Base-by-base conservation (phyloP, 2,329 filamentous ascomycete genomes). In the Colletotrichum theobromicola region DNA sequence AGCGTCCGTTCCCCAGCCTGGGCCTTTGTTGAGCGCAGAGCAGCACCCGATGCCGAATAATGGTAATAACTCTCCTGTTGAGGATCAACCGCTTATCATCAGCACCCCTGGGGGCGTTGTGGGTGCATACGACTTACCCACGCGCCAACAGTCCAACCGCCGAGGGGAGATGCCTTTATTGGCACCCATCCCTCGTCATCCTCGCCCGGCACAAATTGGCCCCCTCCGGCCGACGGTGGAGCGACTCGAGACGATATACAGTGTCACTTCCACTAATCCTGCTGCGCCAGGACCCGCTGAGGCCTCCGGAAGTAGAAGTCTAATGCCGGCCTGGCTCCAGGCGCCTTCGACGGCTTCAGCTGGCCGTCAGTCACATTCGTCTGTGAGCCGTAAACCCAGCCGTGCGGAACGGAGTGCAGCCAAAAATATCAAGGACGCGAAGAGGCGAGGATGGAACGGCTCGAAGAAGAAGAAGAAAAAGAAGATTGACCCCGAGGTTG, bases 371-470 rank as follows among this genome's bases (percentile, higher is more conserved):
- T 77, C 85, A 74, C 84, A 84, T 57, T 80, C 85, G 1, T 86
- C 85, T 55, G 80, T 91, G 7, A 86, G 81, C 70, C 83, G 89
- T 37, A 86, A 85, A 30, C 85, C 85, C 46, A 92, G 90, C 78
- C 87, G 91, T 53, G 90, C 90, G 2, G 89, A 90, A 79, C 85
- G 90, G 32, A 91, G 90, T 71, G 91, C 91, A 7, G 87, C 90
- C 12, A 92, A 90, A 82, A 93, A 93, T 77, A 90, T 93, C 32
- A 86, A 88, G 21, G 90, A 92, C 75, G 91, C 91, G 2, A 90
- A 88, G 82, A 87, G 86, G 77, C 86, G 85, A 35, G 90, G 91
- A 1, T 93, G 91, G 90, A 86, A 81, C 46, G 82, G 84, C 72
- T 82, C 84, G 37, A 80, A 80, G 42, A 80, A 80, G 61, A 87